Percentiles rank a stretch among this genome's conserved stretches.
phyloP scores from a whole-genome alignment of 306 rosid species.

The Casuarina equisetifolia region DNA sequence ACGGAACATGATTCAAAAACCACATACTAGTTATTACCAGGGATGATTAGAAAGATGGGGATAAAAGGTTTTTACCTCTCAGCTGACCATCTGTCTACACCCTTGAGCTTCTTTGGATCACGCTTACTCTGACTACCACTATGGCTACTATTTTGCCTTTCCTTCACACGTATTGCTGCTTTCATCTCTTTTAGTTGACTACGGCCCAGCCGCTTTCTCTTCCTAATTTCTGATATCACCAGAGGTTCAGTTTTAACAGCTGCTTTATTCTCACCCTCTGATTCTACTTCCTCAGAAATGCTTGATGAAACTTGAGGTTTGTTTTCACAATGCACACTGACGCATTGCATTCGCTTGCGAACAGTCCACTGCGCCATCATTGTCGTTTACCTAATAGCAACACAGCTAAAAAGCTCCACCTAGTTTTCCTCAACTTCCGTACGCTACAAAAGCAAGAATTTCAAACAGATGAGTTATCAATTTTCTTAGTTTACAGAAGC shows the following conservation, averaged over 20 bases:
- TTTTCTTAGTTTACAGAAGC: not conserved
- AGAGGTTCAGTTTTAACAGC: conserved; percentile 35
- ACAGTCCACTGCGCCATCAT: conserved; percentile 50
- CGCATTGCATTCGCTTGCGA: conserved; percentile 28
- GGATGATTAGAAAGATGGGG: not conserved
- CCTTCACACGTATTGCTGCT: conserved; percentile 31
- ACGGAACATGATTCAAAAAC: conserved; percentile 6
- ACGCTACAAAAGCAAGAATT: conserved; percentile 17
- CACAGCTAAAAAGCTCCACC: conserved; percentile 7
- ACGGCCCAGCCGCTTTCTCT: conserved; percentile 56
- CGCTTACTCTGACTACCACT: conserved; percentile 22
- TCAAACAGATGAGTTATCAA: conserved; percentile 7
- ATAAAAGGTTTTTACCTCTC: conserved; percentile 50
- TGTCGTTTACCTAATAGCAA: conserved; percentile 16
- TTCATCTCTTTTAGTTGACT: conserved; percentile 50
- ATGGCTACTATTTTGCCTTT: conserved; percentile 21
- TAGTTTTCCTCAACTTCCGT: conserved; percentile 16
- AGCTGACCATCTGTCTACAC: conserved; percentile 58
- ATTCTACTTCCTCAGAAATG: conserved; percentile 36
- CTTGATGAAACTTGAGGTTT: conserved; percentile 35
- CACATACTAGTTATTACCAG: not conserved
- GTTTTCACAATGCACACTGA: conserved; percentile 28
- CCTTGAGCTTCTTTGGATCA: conserved; percentile 39
- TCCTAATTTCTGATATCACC: conserved; percentile 32
- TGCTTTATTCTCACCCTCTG: conserved; percentile 39